Base-by-base conservation (phyloP, 148 eudicot species). In the Euryodendron excelsum region DNA sequence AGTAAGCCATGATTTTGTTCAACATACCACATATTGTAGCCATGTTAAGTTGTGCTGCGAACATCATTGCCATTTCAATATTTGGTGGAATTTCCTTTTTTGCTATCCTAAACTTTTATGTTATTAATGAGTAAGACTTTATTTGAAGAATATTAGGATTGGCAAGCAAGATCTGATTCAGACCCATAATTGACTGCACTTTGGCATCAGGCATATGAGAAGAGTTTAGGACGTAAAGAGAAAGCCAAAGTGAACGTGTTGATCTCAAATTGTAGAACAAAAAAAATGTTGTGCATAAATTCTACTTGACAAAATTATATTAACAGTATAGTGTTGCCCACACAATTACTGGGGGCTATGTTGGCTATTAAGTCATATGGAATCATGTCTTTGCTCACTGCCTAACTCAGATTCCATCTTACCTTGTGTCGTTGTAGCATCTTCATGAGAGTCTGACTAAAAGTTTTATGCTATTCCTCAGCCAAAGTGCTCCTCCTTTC, bases 1-100 rank as follows among this genome's bases (percentile, higher is more conserved):
- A 87, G 97, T 92, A 86, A 85, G 74, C 80, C 39, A 39, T 70
- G 73, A 70, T n/a, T 60, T 71, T 18, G 20, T 62, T 58, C 31
- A 23, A 7, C 33, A 66, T 28, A 30, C 52, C 45, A 9, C 33
- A 30, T 69, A 20, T 5, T 37, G 7, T 27, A 39, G 56, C 33
- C 65, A 34, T 56, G 73, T 73, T 73, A 73, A 73, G 48, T 73
- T 73, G 76, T 65, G 50, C 31, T 73, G 45, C n/a, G 6, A 2
- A 1, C 45, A 13, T 45, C 44, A 68, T 69, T 71, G 4, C 39
- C 11, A 9, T 17, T 34, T 69, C 47, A 36, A 48, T 66, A 65
- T 64, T 52, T 77, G 36, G 68, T 25, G 69, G 39, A 36, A 34
- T 33, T 33, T 12, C 62, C 21, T 0, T 33, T 53, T 50, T 31